Evolutionary conservation across 306 rosid species (phyloP).

Genomic region (Castanea mollissima): DNA sequence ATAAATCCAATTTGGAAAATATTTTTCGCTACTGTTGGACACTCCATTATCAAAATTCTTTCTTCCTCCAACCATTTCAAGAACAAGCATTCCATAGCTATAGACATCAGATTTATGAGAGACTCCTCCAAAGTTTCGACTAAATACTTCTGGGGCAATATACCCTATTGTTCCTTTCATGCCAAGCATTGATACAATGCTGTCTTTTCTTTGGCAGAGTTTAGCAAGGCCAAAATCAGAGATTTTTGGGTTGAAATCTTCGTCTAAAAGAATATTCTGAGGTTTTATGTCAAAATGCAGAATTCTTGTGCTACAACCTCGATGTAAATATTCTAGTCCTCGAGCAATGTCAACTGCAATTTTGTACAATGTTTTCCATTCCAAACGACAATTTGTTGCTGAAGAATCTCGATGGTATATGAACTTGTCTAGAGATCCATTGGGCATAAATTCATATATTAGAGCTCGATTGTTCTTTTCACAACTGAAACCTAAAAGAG

Average conservation of each 20-base stretch:
- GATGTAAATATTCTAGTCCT: constrained; percentile 3
- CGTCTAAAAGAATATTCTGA: neutral
- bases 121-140: neutral
- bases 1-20: no score
- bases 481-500: neutral
- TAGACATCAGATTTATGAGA: neutral
- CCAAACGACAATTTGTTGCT: neutral
- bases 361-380: neutral
- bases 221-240: constrained; percentile 5
- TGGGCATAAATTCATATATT: constrained; percentile 4
- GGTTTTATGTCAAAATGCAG: constrained; percentile 14
- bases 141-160: neutral
- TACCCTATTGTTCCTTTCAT: neutral
- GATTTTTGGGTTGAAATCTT: neutral
- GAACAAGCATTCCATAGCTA: neutral
- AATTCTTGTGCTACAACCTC: neutral
- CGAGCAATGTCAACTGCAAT: neutral
- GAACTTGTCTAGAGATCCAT: neutral
- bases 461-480: neutral
- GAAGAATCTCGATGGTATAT: neutral
- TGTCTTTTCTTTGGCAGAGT: neutral
- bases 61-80: neutral
- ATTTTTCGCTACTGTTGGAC: no score
- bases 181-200: neutral
- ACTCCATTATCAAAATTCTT: no score